phyloP scores from a whole-genome alignment of 176 grass and related monocot species.

The Panicum miliaceum region DNA sequence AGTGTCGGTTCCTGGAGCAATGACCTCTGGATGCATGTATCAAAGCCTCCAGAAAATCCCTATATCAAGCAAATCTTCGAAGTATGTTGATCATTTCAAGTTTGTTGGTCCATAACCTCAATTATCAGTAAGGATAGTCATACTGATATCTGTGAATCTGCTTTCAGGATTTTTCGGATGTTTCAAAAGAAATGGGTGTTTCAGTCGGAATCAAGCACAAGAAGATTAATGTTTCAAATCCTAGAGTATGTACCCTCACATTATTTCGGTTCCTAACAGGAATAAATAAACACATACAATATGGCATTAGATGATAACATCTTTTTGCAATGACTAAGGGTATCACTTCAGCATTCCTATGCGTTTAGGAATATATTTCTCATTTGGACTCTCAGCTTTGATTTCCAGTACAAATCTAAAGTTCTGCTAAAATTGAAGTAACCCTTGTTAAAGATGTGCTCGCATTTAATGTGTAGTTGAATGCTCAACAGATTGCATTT shows the following conservation, averaged over 20 bases:
- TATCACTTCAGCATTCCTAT: conserved; percentile 1
- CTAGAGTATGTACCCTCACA: conserved; percentile 65
- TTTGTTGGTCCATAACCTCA: conserved; percentile 29
- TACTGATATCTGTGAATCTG: conserved; percentile 36
- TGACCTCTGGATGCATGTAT: conserved; percentile 95
- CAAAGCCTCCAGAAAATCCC: conserved; percentile 95
- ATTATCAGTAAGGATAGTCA: background rate
- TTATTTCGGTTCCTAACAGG: conserved; percentile 15
- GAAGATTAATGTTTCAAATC: conserved; percentile 98
- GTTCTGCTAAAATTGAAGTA: background rate
- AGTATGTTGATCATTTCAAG: conserved; percentile 51
- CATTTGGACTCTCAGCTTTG: background rate
- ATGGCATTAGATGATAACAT: background rate
- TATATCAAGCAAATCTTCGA: conserved; percentile 97
- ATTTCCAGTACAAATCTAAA: background rate
- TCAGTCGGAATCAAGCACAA: conserved; percentile 94
- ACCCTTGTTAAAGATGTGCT: background rate
- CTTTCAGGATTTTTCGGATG: conserved; percentile 78
- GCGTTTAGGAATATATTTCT: background rate
- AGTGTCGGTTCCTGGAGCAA: conserved; percentile 88
- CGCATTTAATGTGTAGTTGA: background rate
- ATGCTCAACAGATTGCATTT: background rate
- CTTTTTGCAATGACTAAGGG: background rate
- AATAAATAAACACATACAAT: background rate
- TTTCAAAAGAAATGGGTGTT: conserved; percentile 83